phyloP scores from a whole-genome alignment of 169 alveolate species.

The Plasmodium vinckei region DNA sequence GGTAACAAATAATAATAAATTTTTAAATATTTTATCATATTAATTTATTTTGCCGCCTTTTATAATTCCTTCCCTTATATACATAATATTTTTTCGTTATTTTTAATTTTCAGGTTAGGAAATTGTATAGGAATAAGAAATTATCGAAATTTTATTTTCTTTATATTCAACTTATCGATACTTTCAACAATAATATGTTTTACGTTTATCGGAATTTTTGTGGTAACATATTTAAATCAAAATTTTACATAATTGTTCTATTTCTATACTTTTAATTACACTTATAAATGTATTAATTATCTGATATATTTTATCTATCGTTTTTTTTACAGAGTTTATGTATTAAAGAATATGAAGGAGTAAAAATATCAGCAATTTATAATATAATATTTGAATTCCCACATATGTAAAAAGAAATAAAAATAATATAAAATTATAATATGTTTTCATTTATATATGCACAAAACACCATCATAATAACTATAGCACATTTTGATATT shows the following conservation, averaged over 20 bases:
- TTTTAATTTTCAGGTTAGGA: constrained; percentile 52
- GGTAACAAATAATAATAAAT: constrained; percentile 73
- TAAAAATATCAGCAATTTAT: constrained; percentile 26
- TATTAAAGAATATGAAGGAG: constrained; percentile 46
- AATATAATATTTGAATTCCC: constrained; percentile 49
- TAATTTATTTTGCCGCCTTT: background rate
- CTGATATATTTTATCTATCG: background rate
- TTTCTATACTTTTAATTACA: background rate
- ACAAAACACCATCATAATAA: background rate
- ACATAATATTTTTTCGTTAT: background rate
- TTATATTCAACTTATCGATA: constrained; percentile 67
- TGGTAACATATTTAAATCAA: constrained; percentile 21
- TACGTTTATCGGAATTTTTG: constrained; percentile 64
- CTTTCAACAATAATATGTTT: constrained; percentile 73
- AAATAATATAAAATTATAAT: background rate
- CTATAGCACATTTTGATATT: background rate
- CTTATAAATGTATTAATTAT: too few species aligned
- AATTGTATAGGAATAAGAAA: constrained; percentile 61
- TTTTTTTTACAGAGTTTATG: constrained; percentile 34
- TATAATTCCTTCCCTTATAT: background rate
- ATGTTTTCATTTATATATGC: background rate
- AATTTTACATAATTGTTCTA: background rate
- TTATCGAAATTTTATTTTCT: constrained; percentile 58
- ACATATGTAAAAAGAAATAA: constrained; percentile 40
- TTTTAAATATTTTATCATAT: background rate